Conservation (phyloP, 1,139 yeast species). For the Hansenula lynferdii region DNA sequence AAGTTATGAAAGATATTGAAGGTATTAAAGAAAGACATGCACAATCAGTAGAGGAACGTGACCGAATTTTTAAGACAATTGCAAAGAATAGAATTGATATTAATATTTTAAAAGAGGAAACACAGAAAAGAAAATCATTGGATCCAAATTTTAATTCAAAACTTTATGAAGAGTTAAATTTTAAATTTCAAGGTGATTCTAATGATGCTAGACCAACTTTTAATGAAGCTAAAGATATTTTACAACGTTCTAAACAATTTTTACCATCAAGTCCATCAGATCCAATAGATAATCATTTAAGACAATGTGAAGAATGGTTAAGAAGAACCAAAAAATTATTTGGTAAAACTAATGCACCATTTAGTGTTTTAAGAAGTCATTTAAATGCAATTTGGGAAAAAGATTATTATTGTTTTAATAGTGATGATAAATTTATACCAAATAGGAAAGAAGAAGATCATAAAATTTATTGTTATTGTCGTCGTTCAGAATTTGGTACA, state of each 20-base stretch:
- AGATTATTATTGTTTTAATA: conserved; percentile 34
- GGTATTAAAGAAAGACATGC: conserved; percentile 18
- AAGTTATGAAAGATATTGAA: conserved; percentile 15
- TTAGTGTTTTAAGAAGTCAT: conserved; percentile 28
- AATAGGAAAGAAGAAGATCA: conserved; percentile 19
- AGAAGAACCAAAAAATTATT: conserved; percentile 33
- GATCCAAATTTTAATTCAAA: conserved; percentile 4
- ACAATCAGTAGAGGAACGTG: conserved; percentile 27
- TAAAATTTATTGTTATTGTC: conserved; percentile 59
- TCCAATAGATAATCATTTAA: conserved; percentile 19
- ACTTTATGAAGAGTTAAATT: conserved; percentile 7
- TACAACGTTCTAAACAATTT: conserved; percentile 21
- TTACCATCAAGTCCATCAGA: conserved; percentile 6
- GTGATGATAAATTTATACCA: conserved; percentile 34
- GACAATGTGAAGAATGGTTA: conserved; percentile 41
- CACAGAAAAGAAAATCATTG: conserved; percentile 5
- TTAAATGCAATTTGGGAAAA: conserved; percentile 30
- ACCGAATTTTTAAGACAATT: conserved; percentile 21
- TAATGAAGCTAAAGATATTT: conserved; percentile 20
- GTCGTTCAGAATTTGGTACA: conserved; percentile 60
- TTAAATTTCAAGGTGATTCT: conserved; percentile 23
- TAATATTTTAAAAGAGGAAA: conserved; percentile 5
- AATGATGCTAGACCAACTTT: conserved; percentile 27
- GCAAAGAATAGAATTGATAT: conserved; percentile 12
- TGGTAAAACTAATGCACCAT: conserved; percentile 32